Conservation (phyloP, 306 rosid genomes). For the Pterocarpus macrocarpus region DNA sequence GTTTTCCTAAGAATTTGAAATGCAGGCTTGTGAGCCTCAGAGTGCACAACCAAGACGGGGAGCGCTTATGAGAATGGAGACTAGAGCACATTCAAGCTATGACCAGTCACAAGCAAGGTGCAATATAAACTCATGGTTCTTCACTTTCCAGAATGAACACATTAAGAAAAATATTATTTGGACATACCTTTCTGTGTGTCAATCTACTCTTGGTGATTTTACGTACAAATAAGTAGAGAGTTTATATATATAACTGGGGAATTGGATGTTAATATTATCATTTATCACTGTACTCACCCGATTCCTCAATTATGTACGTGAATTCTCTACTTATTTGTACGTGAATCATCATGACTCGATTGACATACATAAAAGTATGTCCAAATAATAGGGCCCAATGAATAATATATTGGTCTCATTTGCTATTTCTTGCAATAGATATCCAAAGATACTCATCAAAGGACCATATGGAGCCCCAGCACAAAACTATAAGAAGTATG, state of each 20-base stretch:
- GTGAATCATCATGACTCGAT: no score
- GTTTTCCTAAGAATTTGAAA: conserved; percentile 39
- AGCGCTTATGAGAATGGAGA: conserved; percentile 71
- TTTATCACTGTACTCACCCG: no score
- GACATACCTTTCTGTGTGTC: no score
- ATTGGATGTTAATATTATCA: no score
- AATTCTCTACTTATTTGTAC: no score
- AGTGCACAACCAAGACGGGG: conserved; percentile 63
- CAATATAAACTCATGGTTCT: conserved; percentile 34
- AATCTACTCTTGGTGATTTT: no score
- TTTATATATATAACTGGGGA: no score
- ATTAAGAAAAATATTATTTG: no score
- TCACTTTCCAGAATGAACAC: background rate
- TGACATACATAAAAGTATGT: no score
- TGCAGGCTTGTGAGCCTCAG: conserved; percentile 73
- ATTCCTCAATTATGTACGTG: no score
- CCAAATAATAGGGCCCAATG: no score
- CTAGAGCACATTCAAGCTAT: conserved; percentile 51
- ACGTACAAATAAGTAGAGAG: no score
- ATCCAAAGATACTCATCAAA: conserved; percentile 80
- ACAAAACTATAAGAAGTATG: conserved; percentile 76
- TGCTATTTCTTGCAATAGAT: conserved; percentile 47
- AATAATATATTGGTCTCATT: conserved; percentile 9
- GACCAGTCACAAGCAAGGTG: conserved; percentile 58
- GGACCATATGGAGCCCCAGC: conserved; percentile 99